Base-by-base conservation (phyloP, 208 protist species). In the Borovskyia barvae region DNA sequence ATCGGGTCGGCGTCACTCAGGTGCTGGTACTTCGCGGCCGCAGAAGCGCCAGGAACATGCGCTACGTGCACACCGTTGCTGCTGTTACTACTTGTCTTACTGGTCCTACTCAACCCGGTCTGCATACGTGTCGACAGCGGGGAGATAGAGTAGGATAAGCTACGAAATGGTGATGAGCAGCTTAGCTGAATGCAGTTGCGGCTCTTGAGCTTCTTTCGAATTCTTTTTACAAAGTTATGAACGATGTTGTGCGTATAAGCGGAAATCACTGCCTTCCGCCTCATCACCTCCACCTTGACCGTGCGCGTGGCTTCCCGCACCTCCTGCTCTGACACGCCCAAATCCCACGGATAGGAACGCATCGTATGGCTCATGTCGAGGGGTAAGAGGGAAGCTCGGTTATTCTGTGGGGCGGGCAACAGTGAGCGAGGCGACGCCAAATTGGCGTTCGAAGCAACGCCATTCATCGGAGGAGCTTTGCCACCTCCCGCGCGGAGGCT, bases 281-380 rank as follows among this genome's bases (percentile, higher is more conserved):
- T 41, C 11, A 49, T 56, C 41, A 76, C 69, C 35, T 75, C 67
- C 0, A 76, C 74, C 52, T 52, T 70, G 12, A 59, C 46, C 17
- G 48, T 65, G 7, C 52, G 54, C 17, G 53, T 74, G n/a, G 75
- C 75, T 5, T 73, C 48, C 19, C 54, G 62, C 45, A 81, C 29
- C 42, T 81, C 75, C 54, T 66, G 45, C 64, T 81, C 58, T 3
- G 75, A 77, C 9, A 81, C 64, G 6, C 49, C 52, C 14, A 81
- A 48, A 42, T 60, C 66, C 52, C 45, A 67, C 26, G 50, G 39
- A 37, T 64, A 57, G 63, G 41, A 43, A 29, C 40, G 37, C 19
- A 37, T 28, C 7, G 37, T n/a, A n/a, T n/a, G n/a, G n/a, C n/a
- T n/a, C n/a, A n/a, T n/a, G n/a, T n/a, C n/a, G n/a, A n/a, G n/a